These are phyloP conservation scores for Ophiostoma himal-ulmi DNA, from an alignment of 2,329 filamentous ascomycete species.

Conservation along the genomic window DNA sequence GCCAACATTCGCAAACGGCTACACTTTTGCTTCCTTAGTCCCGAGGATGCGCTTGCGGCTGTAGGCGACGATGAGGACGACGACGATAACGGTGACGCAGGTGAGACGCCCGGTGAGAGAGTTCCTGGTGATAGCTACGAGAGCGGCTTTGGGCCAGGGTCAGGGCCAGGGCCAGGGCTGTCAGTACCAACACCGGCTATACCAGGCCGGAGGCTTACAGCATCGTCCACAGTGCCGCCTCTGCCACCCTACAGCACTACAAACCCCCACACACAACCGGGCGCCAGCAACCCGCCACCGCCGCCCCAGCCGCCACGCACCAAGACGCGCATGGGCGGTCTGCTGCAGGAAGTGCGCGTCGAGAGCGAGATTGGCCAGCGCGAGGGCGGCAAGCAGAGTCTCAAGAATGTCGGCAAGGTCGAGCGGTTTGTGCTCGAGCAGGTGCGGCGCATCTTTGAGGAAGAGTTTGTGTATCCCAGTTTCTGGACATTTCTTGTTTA, in stretches of 20 bases:
- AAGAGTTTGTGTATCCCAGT: slow-evolving; percentile 96
- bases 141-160: not conserved
- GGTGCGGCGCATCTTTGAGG: slow-evolving; percentile 93
- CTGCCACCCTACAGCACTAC: slow-evolving; percentile 16
- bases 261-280: not conserved
- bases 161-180: not conserved
- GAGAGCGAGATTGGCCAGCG: slow-evolving; percentile 96
- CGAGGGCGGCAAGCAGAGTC: slow-evolving; percentile 83
- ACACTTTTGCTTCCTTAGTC: slow-evolving; percentile 90
- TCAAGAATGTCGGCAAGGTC: slow-evolving; percentile 98
- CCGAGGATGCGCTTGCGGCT: slow-evolving; percentile 78
- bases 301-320: slow-evolving; percentile 14
- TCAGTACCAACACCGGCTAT: not conserved
- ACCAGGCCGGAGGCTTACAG: not conserved
- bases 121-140: not conserved
- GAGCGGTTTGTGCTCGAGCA: slow-evolving; percentile 96
- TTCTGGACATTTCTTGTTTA: slow-evolving; percentile 96
- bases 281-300: slow-evolving; percentile 14
- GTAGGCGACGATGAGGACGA: slow-evolving; percentile 48
- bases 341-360: slow-evolving; percentile 88
- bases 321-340: slow-evolving; percentile 53
- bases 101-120: not conserved
- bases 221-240: slow-evolving; percentile 24
- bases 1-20: slow-evolving; percentile 84
- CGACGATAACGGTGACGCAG: not conserved